Evolutionary conservation across 2,329 filamentous ascomycete genomes (phyloP).

Genomic region (Phoma sp.): DNA sequence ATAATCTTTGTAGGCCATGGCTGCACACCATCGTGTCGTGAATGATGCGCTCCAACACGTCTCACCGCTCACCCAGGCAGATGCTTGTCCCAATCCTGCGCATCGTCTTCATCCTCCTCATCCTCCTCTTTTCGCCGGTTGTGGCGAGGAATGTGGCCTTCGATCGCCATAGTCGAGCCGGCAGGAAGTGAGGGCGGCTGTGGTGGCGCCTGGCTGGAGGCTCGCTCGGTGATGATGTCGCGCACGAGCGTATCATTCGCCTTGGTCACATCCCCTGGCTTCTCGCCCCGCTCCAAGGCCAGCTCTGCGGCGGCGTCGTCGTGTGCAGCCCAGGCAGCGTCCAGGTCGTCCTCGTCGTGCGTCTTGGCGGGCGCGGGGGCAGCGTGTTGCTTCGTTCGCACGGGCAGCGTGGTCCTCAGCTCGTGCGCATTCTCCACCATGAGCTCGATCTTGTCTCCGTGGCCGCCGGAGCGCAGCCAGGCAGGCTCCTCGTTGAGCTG

Average conservation of each 20-base stretch:
- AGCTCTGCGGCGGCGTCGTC: conserved; percentile 48
- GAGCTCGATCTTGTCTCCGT: conserved; percentile 48
- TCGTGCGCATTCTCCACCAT: conserved; percentile 46
- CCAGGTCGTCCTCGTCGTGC: conserved; percentile 43
- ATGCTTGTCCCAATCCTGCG: conserved; percentile 46
- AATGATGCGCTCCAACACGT: not conserved
- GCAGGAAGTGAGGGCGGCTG: conserved; percentile 34
- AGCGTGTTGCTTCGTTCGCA: conserved; percentile 33
- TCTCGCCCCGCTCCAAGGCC: conserved; percentile 54
- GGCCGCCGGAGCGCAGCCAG: conserved; percentile 73
- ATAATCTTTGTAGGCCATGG: too few relatives aligned
- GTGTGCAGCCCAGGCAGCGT: conserved; percentile 42
- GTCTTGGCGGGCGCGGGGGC: conserved; percentile 9
- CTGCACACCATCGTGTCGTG: not conserved
- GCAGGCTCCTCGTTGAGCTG: conserved; percentile 86
- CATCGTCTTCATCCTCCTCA: conserved; percentile 33
- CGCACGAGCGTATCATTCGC: conserved; percentile 42
- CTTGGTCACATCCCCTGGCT: conserved; percentile 37
- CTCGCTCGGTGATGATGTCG: conserved; percentile 40
- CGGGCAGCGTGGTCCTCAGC: conserved; percentile 34
- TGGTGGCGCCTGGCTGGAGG: conserved; percentile 27
- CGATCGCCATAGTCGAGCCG: conserved; percentile 45
- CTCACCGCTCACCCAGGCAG: conserved; percentile 33
- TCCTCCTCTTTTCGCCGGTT: conserved; percentile 22
- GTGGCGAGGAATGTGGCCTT: conserved; percentile 45